Base-by-base conservation (phyloP, 75 land plant species). In the Cunninghamia lanceolata region DNA sequence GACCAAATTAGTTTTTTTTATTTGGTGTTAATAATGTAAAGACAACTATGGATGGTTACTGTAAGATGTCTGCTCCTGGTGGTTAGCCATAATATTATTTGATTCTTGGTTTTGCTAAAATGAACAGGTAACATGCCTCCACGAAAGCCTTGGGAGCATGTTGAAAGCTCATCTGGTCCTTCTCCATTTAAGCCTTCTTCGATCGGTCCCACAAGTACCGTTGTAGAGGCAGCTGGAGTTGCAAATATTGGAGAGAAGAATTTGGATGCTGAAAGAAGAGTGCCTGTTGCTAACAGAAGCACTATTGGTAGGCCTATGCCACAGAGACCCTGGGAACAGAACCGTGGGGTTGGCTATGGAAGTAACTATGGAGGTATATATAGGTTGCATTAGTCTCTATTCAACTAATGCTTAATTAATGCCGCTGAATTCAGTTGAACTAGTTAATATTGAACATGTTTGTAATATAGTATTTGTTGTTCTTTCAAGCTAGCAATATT, bases 131-230 rank as follows among this genome's bases (percentile, higher is more conserved):
- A 63, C 7, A 63, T 63, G 68, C 84, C 93, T 16, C 94, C 94
- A 14, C 93, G 93, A 13, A 94, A 94, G 83, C 96, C 96, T 52
- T 94, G 94, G 94, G 94, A 94, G 73, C 84, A 85, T 87, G 89
- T 90, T 30, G 94, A 92, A 0, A 68, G 54, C 28, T 89, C 92
- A 35, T 93, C 96, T 46, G 93, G 93, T 52, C 87, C 95, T 84
- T 85, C 90, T 36, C 95, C 95, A 40, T 94, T 94, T 71, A 93
- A 84, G 70, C 94, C 96, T 21, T 83, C 96, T 50, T 91, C 96
- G 21, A 25, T 90, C 82, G 96, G 96, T 17, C 89, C 83, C 52
- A 94, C 96, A 19, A 92, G 96, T 87, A 90, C 87, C 86, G 93
- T 93, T 28, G 90, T 93, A 45, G 96, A 92, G 85, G 87, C 91